phyloP scores from a whole-genome alignment of 208 protist species.

The Leishmania tropica region DNA sequence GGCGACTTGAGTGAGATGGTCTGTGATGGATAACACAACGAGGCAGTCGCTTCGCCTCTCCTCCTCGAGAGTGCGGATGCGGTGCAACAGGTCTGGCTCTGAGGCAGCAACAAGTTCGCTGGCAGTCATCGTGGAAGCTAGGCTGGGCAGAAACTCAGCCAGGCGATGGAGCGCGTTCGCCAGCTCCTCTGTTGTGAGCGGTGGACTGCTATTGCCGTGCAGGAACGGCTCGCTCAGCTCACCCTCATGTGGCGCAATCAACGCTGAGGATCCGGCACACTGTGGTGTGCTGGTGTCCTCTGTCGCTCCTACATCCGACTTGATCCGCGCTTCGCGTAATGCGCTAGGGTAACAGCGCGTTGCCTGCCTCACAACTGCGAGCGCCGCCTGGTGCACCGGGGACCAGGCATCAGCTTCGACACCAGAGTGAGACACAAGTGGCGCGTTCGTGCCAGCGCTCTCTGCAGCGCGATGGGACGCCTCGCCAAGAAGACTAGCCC shows the following conservation, averaged over 20 bases:
- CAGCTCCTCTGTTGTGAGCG: constrained; percentile 13
- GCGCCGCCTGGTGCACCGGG: constrained; percentile 15
- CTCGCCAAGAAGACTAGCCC: constrained; percentile 18
- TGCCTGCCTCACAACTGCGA: constrained; percentile 24
- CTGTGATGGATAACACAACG: constrained; percentile 22
- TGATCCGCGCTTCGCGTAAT: constrained; percentile 2
- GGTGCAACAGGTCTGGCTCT: constrained; percentile 16
- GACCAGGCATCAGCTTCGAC: constrained; percentile 2
- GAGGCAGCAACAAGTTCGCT: constrained; percentile 7
- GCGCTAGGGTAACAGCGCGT: constrained; percentile 14
- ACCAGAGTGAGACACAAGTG: neutral
- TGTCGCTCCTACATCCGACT: neutral
- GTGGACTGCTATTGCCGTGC: neutral
- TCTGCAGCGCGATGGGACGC: neutral
- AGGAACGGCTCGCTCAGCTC: neutral
- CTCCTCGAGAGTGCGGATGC: constrained; percentile 23
- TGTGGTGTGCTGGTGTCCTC: neutral
- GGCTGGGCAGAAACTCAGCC: constrained; percentile 19
- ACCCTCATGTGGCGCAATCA: neutral
- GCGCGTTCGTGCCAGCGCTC: neutral
- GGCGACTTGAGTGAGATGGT: constrained; percentile 18
- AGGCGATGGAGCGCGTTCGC: constrained; percentile 9
- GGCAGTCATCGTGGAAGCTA: constrained; percentile 9
- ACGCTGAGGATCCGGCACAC: neutral
- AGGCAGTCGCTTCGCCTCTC: constrained; percentile 28